Evolutionary conservation across 805 yeast species (phyloP).

Genomic region (Sporopachydermia lactativora): DNA sequence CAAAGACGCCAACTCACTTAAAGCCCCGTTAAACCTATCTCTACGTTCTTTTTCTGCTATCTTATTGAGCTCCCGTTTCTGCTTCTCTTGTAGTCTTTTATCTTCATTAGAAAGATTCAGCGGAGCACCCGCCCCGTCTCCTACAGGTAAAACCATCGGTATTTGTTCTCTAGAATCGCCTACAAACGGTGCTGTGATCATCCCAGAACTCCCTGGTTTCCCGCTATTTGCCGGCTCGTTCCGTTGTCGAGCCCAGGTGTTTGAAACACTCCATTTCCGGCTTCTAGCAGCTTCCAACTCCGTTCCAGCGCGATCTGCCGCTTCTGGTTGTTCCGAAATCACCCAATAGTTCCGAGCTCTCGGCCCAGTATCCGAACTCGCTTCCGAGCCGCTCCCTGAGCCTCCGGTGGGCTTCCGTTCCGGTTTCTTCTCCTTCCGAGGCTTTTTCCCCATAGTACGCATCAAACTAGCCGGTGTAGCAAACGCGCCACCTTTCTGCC

Average conservation of each 20-base stretch:
- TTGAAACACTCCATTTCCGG: neutral
- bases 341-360: neutral
- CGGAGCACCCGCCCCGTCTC: neutral
- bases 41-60: neutral
- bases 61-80: neutral
- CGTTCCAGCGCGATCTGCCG: neutral
- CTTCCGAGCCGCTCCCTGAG: neutral
- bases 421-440: neutral
- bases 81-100: neutral
- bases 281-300: neutral
- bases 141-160: neutral
- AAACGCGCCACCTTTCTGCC: neutral
- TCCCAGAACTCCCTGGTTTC: too few species aligned
- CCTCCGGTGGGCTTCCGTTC: too few species aligned
- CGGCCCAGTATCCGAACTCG: neutral
- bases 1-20: conserved; percentile 1
- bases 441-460: neutral
- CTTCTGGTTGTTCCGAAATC: neutral
- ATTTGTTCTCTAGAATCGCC: neutral
- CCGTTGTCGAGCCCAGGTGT: neutral
- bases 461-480: neutral
- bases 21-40: neutral
- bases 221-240: too few species aligned
- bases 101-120: neutral
- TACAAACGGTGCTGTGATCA: neutral